Evolutionary conservation across 2,329 filamentous ascomycete genomes (phyloP).

Genomic region (Fusarium setosum): DNA sequence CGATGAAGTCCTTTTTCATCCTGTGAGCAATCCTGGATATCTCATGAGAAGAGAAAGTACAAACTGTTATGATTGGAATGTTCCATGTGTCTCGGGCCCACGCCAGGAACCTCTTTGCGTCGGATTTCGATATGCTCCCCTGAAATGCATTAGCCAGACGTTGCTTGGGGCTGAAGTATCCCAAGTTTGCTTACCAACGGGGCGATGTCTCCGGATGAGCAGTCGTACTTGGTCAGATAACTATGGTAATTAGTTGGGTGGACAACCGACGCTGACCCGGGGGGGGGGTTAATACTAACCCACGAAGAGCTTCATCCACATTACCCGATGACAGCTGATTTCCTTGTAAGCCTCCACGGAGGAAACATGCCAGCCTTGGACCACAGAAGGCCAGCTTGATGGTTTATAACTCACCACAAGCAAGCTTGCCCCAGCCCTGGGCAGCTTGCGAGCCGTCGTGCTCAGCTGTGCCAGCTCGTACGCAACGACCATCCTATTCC

Average conservation of each 20-base stretch:
- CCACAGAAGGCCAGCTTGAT: too few relatives aligned
- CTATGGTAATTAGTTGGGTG: too few relatives aligned
- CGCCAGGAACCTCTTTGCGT: slow-evolving; percentile 72
- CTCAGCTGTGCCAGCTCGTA: slow-evolving; percentile 51
- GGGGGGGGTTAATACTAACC: too few relatives aligned
- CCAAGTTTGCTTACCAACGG: slow-evolving; percentile 65
- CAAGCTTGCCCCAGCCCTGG: slow-evolving; percentile 30
- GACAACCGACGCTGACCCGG: too few relatives aligned
- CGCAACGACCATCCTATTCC: background rate
- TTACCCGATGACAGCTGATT: too few relatives aligned
- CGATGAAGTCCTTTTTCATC: slow-evolving; percentile 72
- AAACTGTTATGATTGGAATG: slow-evolving; percentile 72
- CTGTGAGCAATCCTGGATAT: too few relatives aligned
- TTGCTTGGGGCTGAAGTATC: too few relatives aligned
- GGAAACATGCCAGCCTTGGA: too few relatives aligned
- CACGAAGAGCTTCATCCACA: too few relatives aligned
- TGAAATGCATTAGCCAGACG: too few relatives aligned
- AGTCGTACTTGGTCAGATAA: slow-evolving; percentile 52
- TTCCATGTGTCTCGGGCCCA: slow-evolving; percentile 67
- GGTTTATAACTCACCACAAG: slow-evolving; percentile 35
- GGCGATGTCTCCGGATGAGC: slow-evolving; percentile 64
- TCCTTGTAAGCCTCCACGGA: too few relatives aligned
- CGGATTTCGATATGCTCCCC: slow-evolving; percentile 68
- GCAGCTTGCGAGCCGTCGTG: slow-evolving; percentile 24
- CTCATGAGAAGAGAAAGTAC: too few relatives aligned